Conservation (phyloP, 768 basidiomycete species). For the Heimioporus sp. region DNA sequence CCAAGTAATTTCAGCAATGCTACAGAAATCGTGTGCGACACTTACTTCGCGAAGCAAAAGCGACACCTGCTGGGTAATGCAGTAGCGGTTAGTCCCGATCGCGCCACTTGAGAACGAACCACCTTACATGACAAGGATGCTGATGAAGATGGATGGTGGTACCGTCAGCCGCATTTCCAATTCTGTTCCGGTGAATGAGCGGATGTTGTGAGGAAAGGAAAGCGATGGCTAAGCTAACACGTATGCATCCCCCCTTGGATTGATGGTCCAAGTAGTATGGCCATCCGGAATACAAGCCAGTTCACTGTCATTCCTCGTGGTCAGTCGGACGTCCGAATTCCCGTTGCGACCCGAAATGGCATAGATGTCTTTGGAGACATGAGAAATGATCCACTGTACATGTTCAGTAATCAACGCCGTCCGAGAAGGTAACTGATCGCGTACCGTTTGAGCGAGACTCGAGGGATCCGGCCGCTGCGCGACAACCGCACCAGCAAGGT, state of each 20-base stretch:
- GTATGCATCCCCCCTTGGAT: not conserved
- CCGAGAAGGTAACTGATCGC: not conserved
- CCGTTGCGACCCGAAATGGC: not conserved
- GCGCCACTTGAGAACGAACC: not conserved
- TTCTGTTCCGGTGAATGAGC: not conserved
- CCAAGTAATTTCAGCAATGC: not conserved
- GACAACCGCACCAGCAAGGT: not conserved
- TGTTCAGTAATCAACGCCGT: not conserved
- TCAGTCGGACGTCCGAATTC: not conserved
- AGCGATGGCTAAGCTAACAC: not conserved
- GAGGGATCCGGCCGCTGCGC: not conserved
- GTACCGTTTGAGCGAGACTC: not conserved
- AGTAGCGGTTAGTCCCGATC: not conserved
- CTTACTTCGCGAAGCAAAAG: slow-evolving; percentile 2
- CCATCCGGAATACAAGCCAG: not conserved
- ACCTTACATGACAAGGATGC: not conserved
- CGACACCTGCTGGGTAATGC: not conserved
- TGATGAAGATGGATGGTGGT: not conserved
- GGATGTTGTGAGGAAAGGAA: not conserved
- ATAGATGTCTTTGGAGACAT: not conserved
- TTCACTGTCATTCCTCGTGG: not conserved
- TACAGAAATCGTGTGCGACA: not conserved
- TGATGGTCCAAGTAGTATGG: not conserved
- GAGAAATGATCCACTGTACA: not conserved
- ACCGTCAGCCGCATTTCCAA: slow-evolving; percentile 1